Evolutionary conservation across 2,329 filamentous ascomycete species (phyloP).

Genomic region (Pestalotiopsis sp.): DNA sequence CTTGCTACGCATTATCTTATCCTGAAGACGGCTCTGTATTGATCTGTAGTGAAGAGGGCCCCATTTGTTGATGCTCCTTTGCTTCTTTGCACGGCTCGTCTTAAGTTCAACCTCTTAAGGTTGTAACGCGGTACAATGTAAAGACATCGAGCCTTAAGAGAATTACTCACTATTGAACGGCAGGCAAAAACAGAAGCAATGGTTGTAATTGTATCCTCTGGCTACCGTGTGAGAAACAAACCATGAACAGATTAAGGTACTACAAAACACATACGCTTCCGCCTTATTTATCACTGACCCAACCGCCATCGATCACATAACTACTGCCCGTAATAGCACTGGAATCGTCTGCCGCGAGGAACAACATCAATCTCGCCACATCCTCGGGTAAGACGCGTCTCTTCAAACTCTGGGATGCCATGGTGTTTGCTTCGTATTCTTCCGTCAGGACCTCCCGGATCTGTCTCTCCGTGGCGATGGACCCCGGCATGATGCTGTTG

Average conservation of each 20-base stretch:
- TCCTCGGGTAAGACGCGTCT: conserved; percentile 43
- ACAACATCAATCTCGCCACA: conserved; percentile 48
- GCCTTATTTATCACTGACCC: conserved; percentile 31
- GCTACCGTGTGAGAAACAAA: not conserved
- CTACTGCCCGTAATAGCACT: conserved; percentile 48
- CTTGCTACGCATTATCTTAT: too few species aligned
- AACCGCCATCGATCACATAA: conserved; percentile 40
- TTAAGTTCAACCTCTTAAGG: not conserved
- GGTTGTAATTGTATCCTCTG: not conserved
- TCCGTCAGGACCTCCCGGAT: conserved; percentile 44
- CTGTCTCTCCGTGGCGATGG: conserved; percentile 49
- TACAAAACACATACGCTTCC: not conserved
- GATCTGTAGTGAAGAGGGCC: too few species aligned
- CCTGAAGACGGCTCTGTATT: too few species aligned
- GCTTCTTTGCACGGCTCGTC: not conserved
- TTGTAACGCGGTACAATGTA: not conserved
- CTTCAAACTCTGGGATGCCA: conserved; percentile 45
- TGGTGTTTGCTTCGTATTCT: conserved; percentile 38
- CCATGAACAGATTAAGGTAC: not conserved
- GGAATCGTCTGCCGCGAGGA: conserved; percentile 48
- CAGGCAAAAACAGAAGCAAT: not conserved
- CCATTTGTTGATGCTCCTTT: too few species aligned
- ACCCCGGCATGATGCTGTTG: conserved; percentile 53
- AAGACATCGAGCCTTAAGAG: not conserved
- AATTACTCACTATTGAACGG: not conserved